phyloP scores from a whole-genome alignment of 768 basidiomycete genomes.

The Multifurca ochricompacta region DNA sequence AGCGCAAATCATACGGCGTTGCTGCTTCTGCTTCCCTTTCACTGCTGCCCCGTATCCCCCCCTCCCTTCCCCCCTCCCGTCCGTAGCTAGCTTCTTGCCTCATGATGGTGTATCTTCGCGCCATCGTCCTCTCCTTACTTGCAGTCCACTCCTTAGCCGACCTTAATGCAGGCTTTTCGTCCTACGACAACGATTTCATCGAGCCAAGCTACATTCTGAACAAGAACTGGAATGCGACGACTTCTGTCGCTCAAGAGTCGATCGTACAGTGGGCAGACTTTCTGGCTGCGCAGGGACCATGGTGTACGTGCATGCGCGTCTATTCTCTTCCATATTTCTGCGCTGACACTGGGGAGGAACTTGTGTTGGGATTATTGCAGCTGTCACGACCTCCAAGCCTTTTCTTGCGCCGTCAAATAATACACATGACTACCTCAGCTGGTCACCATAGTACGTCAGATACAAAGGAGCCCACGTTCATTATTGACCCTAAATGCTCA shows the following conservation, averaged over 20 bases:
- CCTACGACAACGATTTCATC: conserved; percentile 17
- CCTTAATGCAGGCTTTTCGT: neutral
- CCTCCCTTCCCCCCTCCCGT: neutral
- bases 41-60: neutral
- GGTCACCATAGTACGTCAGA: conserved; percentile 18
- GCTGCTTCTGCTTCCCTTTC: too few species aligned
- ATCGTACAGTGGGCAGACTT: conserved; percentile 19
- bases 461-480: neutral
- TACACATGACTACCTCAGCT: conserved; percentile 19
- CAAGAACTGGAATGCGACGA: conserved; percentile 11
- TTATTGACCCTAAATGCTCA: neutral
- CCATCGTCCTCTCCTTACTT: conserved; percentile 9
- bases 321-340: neutral
- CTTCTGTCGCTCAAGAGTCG: conserved; percentile 12
- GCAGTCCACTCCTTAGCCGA: conserved; percentile 8
- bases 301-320: conserved; percentile 10
- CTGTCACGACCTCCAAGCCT: conserved; percentile 23
- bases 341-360: neutral
- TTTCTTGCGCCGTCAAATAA: conserved; percentile 2
- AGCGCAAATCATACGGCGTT: too few species aligned
- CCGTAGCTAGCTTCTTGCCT: neutral
- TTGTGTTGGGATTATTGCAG: neutral
- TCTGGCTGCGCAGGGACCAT: conserved; percentile 17
- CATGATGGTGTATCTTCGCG: neutral
- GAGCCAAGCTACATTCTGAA: conserved; percentile 14